Evolutionary conservation across 257 asterid species (phyloP).

Genomic region (Solanum arcanum): DNA sequence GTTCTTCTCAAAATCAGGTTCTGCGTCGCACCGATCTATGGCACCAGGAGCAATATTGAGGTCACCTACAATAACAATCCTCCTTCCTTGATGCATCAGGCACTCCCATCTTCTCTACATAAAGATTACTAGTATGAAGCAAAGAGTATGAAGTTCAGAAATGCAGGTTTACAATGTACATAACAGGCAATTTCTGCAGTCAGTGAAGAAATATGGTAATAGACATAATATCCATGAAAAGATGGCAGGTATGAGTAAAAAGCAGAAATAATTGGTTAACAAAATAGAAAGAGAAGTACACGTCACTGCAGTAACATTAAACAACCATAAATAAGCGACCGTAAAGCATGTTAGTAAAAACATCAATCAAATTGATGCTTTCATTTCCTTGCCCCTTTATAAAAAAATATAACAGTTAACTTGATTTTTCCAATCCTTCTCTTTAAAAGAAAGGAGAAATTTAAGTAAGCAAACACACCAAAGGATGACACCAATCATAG

Average conservation of each 20-base stretch:
- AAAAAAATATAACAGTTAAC: neutral
- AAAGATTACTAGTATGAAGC: conserved; percentile 24
- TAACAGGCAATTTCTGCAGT: neutral
- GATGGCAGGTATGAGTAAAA: neutral
- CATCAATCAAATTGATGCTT: neutral
- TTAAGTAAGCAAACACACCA: neutral
- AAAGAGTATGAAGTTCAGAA: conserved; percentile 10
- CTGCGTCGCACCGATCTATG: conserved; percentile 88
- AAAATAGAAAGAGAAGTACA: neutral
- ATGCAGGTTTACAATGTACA: neutral
- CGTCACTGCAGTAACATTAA: neutral
- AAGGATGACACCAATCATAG: neutral
- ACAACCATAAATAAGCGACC: neutral
- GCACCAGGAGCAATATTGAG: conserved; percentile 82
- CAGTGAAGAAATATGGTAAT: neutral
- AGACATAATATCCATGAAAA: neutral
- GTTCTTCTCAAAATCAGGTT: conserved; percentile 78
- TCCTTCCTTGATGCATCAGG: conserved; percentile 56
- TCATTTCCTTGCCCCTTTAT: neutral
- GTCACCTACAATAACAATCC: conserved; percentile 82
- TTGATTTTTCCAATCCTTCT: neutral
- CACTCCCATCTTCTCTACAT: conserved; percentile 87
- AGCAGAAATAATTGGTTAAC: neutral
- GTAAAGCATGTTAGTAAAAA: neutral
- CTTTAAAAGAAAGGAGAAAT: neutral